Evolutionary conservation across 768 basidiomycete species (phyloP), one percentile per base, ranked within the genome.

Genomic region (Lentinula detonsa): DNA sequence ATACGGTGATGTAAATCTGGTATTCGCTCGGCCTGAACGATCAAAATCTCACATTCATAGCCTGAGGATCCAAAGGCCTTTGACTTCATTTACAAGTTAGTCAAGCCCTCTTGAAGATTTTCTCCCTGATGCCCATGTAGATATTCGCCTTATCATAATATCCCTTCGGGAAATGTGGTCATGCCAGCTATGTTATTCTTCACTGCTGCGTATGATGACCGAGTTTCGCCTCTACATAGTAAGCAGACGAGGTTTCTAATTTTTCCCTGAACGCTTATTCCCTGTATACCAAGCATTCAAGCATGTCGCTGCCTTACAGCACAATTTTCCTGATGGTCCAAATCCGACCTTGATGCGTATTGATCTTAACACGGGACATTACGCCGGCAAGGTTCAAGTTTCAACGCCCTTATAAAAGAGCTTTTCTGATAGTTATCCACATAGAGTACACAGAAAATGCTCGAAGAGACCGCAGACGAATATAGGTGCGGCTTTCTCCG

Each of bases 371-470:
- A 37, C 55, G 1, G 55, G 55, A 31, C 55, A 57, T 42, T 57
- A 18, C 15, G 55, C 55, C 3, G 55, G 55, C 37, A 57, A 57
- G 55, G 55, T 57, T 57, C 21, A 37, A 18, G 6, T 31, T 8
- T 18, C 8, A 11, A 21, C 16, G 23, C 42, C 18, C 40, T 43
- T n/a, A n/a, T 28, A 0, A n/a, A 55, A 6, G 18, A 16, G 6
- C 15, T 18, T 28, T 28, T 3, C 55, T 57, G 9, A 40, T 43
- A 1, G 8, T 13, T 39, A 1, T 43, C 15, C n/a, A 28, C 28
- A 28, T 16, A 57, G 55, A 57, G 55, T 57, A 57, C 55, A 23
- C 55, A 57, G 55, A 42, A 57, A 16, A 57, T 57, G 55, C 55
- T 57, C 3, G 55, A 57, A 28, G 55, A 57, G 42, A 57, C 55